Evolutionary conservation across 1,139 yeast genomes (phyloP).

Genomic region (Candida smagusa): DNA sequence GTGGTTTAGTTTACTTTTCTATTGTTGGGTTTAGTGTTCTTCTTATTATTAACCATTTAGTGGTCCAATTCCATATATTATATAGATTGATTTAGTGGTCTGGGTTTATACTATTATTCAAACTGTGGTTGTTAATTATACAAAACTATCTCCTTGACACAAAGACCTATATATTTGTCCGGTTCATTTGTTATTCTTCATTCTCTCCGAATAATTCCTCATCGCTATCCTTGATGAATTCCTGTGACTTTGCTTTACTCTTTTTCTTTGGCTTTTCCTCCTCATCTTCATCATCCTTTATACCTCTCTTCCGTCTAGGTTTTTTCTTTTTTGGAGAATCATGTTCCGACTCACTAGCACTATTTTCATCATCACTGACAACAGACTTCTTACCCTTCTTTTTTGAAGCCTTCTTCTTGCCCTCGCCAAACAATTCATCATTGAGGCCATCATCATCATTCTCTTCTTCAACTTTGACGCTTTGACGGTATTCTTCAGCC

Average conservation of each 20-base stretch:
- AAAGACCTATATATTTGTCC: constrained; percentile 13
- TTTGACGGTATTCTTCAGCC: constrained; percentile 57
- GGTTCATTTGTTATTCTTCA: constrained; percentile 9
- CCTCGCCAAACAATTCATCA: constrained; percentile 30
- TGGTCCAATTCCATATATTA: no score
- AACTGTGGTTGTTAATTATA: no score
- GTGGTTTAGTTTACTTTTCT: no score
- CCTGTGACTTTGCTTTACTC: constrained; percentile 40
- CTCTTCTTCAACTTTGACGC: constrained; percentile 32
- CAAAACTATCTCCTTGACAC: no score
- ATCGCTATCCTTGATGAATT: constrained; percentile 53
- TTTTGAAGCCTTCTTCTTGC: constrained; percentile 18
- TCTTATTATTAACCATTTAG: no score
- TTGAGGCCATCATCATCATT: constrained; percentile 33
- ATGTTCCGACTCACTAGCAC: constrained; percentile 20
- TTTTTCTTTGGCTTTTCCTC: constrained; percentile 18
- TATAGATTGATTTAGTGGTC: no score
- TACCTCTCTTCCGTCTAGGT: constrained; percentile 10
- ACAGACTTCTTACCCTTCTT: constrained; percentile 15
- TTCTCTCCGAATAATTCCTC: constrained; percentile 30
- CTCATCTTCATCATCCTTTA: constrained; percentile 11
- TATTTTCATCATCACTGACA: constrained; percentile 20
- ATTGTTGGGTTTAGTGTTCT: no score
- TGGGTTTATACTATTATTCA: no score
- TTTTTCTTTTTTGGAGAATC: constrained; percentile 14